Conservation (phyloP, 2,329 filamentous ascomycete species). For the Metarhizium humberi region DNA sequence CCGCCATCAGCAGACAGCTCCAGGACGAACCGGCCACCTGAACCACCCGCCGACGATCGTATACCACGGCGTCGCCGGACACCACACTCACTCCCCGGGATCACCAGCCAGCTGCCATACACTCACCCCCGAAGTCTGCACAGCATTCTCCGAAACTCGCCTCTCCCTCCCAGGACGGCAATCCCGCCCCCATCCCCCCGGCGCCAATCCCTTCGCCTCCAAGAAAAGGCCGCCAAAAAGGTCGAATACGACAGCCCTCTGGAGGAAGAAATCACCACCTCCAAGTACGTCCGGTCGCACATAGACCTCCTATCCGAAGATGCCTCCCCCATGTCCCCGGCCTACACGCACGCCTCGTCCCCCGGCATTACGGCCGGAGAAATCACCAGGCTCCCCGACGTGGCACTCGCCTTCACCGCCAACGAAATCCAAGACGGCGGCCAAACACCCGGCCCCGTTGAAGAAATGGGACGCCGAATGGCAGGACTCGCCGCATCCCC, state of each 20-base stretch:
- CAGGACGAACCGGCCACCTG: neutral
- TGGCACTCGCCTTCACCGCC: constrained; percentile 40
- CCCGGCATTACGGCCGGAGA: constrained; percentile 15
- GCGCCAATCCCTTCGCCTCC: constrained; percentile 43
- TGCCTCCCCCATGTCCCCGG: constrained; percentile 36
- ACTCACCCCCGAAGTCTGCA: constrained; percentile 48
- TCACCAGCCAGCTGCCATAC: constrained; percentile 33
- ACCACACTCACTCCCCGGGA: neutral
- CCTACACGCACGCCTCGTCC: constrained; percentile 8
- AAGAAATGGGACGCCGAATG: constrained; percentile 52
- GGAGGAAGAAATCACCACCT: constrained; percentile 54
- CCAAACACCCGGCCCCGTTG: constrained; percentile 53
- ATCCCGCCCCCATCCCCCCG: constrained; percentile 42
- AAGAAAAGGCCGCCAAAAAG: constrained; percentile 43
- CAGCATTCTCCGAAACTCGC: constrained; percentile 59
- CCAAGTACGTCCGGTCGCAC: constrained; percentile 52
- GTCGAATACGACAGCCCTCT: constrained; percentile 56
- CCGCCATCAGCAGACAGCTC: constrained; percentile 21
- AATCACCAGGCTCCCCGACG: constrained; percentile 35
- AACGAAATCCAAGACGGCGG: constrained; percentile 51
- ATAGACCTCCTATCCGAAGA: constrained; percentile 54
- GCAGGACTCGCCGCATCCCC: constrained; percentile 35
- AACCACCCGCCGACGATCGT: constrained; percentile 10
- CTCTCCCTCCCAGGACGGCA: constrained; percentile 43
- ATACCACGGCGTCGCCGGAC: constrained; percentile 7